Evolutionary conservation across 352 stramenopile species (phyloP).

Genomic region (Elongisporangium undulatum): DNA sequence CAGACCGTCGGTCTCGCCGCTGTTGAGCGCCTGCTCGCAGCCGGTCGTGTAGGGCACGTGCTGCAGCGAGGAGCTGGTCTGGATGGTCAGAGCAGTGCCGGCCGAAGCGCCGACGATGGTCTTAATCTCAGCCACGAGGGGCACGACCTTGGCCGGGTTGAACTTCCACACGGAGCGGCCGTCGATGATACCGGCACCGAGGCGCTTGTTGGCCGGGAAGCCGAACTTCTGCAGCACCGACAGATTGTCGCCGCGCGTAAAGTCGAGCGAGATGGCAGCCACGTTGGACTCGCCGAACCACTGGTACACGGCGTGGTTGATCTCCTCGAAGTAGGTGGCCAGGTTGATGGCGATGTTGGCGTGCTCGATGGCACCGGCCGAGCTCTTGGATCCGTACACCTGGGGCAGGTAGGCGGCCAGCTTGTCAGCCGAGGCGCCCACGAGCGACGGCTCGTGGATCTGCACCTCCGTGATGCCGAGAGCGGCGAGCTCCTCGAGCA

Average conservation of each 20-base stretch:
- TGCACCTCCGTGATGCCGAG: conserved; percentile 86
- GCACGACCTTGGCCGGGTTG: conserved; percentile 55
- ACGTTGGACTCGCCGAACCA: conserved; percentile 83
- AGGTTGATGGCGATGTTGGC: conserved; percentile 64
- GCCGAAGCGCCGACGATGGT: conserved; percentile 38
- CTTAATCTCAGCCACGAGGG: conserved; percentile 56
- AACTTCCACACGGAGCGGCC: conserved; percentile 90
- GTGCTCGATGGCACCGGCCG: conserved; percentile 56
- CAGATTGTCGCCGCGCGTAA: conserved; percentile 87
- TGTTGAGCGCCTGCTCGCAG: conserved; percentile 70
- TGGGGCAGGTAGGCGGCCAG: conserved; percentile 49
- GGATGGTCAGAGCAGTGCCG: conserved; percentile 61
- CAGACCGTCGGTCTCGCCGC: conserved; percentile 63
- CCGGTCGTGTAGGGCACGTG: conserved; percentile 88
- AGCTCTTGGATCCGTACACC: conserved; percentile 65
- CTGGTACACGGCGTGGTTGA: conserved; percentile 85
- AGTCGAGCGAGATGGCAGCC: conserved; percentile 86
- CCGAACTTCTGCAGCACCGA: conserved; percentile 81
- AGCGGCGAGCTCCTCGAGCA: conserved; percentile 65
- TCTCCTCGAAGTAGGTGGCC: conserved; percentile 89
- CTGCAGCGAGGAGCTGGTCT: conserved; percentile 88
- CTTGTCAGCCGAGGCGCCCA: conserved; percentile 58
- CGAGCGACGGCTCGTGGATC: conserved; percentile 90
- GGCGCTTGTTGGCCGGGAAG: conserved; percentile 79
- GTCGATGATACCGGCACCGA: conserved; percentile 88